Conservation (phyloP, 2,329 filamentous ascomycete species). For the Fusarium transvaalense region DNA sequence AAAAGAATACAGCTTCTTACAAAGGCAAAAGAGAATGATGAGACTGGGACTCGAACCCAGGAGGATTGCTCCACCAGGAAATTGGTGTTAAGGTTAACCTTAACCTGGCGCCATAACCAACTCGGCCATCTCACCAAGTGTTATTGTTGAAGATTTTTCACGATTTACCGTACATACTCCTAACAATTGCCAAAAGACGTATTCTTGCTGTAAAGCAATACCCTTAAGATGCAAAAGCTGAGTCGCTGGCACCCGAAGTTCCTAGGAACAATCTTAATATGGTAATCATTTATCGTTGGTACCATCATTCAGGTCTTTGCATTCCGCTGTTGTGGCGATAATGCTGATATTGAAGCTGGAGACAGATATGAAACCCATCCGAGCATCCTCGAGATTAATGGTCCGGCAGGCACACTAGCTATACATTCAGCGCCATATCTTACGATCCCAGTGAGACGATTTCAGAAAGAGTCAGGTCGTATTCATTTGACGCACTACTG, state of each 20-base stretch:
- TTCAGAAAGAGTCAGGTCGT: too few relatives aligned
- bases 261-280: not conserved
- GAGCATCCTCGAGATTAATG: too few relatives aligned
- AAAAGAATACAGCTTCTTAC: too few relatives aligned
- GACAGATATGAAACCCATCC: not conserved
- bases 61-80: conserved; percentile 40
- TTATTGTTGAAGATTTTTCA: accelerated
- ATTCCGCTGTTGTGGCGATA: not conserved
- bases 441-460: too few relatives aligned
- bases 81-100: conserved; percentile 37
- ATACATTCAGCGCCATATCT: too few relatives aligned
- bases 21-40: conserved; percentile 29
- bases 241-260: not conserved
- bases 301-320: not conserved
- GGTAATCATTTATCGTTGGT: not conserved
- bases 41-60: conserved; percentile 40
- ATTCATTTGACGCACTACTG: too few relatives aligned
- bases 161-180: accelerated
- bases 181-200: too few relatives aligned
- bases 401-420: too few relatives aligned
- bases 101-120: conserved; percentile 40
- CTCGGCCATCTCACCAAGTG: conserved; percentile 36
- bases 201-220: not conserved
- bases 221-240: not conserved
- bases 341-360: not conserved